phyloP scores from a whole-genome alignment of 163 green algal genomes.

The Picocystis sp. region DNA sequence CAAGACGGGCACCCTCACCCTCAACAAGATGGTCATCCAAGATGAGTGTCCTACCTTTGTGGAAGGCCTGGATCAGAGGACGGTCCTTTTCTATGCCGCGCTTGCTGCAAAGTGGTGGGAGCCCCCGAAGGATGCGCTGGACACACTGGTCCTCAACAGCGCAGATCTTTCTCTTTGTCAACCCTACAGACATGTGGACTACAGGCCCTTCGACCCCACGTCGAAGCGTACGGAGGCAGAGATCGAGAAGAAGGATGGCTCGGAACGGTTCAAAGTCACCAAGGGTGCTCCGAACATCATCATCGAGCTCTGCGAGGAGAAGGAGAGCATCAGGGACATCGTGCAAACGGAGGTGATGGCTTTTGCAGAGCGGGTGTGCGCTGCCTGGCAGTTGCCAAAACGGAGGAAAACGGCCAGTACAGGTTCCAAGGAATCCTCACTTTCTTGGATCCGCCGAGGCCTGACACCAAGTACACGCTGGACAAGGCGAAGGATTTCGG shows the following conservation, averaged over 20 bases:
- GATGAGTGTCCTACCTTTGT: constrained; percentile 45
- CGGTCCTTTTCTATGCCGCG: constrained; percentile 39
- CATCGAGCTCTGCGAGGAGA: constrained; percentile 36
- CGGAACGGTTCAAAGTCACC: constrained; percentile 45
- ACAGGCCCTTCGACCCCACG: constrained; percentile 63
- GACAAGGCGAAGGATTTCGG: constrained; percentile 48
- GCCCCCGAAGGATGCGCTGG: constrained; percentile 61
- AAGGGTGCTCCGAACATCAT: constrained; percentile 70
- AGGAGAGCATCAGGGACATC: constrained; percentile 17
- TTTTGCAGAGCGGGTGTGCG: constrained; percentile 21
- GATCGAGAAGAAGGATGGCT: constrained; percentile 31
- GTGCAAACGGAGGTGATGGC: constrained; percentile 26
- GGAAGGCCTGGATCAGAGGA: constrained; percentile 17
- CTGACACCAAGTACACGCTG: constrained; percentile 67
- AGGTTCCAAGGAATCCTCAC: constrained; percentile 61
- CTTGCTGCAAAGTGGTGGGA: constrained; percentile 77
- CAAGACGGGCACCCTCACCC: constrained; percentile 57
- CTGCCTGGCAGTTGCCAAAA: constrained; percentile 15
- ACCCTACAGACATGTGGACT: constrained; percentile 40
- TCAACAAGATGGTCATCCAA: constrained; percentile 58
- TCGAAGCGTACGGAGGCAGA: constrained; percentile 67
- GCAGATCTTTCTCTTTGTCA: constrained; percentile 35
- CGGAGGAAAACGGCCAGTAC: constrained; percentile 25
- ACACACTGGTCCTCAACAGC: constrained; percentile 58
- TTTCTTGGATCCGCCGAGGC: constrained; percentile 67